phyloP scores from a whole-genome alignment of 179 eudicot species.

The Camellia oleifera region DNA sequence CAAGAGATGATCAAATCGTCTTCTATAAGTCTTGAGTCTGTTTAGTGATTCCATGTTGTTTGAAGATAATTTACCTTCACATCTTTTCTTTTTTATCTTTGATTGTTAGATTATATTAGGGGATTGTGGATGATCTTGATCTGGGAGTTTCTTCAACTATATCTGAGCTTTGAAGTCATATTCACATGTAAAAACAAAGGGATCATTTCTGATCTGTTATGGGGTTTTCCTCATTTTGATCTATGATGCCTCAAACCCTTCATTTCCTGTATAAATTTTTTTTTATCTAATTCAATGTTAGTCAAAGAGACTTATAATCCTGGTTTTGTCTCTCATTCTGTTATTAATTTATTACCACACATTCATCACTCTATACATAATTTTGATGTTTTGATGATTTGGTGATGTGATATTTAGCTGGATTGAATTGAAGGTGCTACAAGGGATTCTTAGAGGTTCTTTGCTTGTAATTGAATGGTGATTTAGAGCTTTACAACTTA shows the following conservation, averaged over 20 bases:
- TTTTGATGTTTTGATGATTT: not conserved
- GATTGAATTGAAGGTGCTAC: not conserved
- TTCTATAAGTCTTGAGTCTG: conserved; percentile 2
- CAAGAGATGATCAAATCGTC: conserved; percentile 3
- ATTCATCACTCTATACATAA: not conserved
- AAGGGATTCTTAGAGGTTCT: not conserved
- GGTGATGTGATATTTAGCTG: not conserved
- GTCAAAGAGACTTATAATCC: not conserved
- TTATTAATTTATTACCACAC: not conserved
- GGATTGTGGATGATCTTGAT: conserved; percentile 6
- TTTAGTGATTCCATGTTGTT: not conserved
- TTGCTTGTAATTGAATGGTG: too few species aligned
- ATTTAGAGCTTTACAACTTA: too few species aligned
- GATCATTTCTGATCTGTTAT: conserved; percentile 13
- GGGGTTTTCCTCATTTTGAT: not conserved
- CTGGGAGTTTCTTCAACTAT: conserved; percentile 12
- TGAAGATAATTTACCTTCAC: conserved; percentile 15
- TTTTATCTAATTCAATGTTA: not conserved
- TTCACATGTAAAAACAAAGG: not conserved
- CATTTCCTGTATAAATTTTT: not conserved
- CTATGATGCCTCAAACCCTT: not conserved
- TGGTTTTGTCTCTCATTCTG: not conserved
- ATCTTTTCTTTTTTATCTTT: not conserved
- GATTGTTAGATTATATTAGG: too few species aligned
- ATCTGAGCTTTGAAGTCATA: conserved; percentile 16